phyloP scores from a whole-genome alignment of 2,329 filamentous ascomycete species.

The Hymenoscyphus albidus region DNA sequence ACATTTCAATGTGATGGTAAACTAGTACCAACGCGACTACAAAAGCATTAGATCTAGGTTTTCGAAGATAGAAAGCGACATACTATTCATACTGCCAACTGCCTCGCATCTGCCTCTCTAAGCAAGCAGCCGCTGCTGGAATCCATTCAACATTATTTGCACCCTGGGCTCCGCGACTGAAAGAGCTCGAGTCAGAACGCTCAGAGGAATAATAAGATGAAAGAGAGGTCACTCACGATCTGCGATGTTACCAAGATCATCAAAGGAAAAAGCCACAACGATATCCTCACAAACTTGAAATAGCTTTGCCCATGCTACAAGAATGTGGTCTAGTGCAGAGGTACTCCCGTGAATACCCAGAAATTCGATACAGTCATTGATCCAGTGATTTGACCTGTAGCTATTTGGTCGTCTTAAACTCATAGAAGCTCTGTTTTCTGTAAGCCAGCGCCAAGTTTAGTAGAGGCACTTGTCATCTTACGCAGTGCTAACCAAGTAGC shows the following conservation, averaged over 20 bases:
- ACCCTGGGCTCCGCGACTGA: constrained; percentile 47
- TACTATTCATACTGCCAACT: constrained; percentile 25
- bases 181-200: no score
- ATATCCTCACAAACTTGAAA: constrained; percentile 50
- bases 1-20: constrained; percentile 49
- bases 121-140: constrained; percentile 46
- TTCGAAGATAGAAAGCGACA: neutral
- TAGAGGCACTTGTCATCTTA: constrained; percentile 16
- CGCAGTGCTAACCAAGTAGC: constrained; percentile 36
- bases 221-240: constrained; percentile 27
- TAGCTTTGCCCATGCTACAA: constrained; percentile 39
- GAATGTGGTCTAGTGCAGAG: constrained; percentile 33
- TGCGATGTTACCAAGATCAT: constrained; percentile 34
- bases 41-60: constrained; percentile 2
- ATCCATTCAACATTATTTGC: constrained; percentile 47
- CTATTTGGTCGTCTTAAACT: constrained; percentile 41
- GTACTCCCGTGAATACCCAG: constrained; percentile 36
- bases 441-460: constrained; percentile 10
- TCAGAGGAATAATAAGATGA: no score
- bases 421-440: constrained; percentile 35
- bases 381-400: constrained; percentile 39
- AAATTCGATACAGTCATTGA: constrained; percentile 39
- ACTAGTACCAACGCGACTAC: constrained; percentile 34
- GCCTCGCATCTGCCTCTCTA: constrained; percentile 40
- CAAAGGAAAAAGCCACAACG: constrained; percentile 48